Evolutionary conservation across 2,329 filamentous ascomycete species (phyloP).

Genomic region (Colletotrichum sp.): DNA sequence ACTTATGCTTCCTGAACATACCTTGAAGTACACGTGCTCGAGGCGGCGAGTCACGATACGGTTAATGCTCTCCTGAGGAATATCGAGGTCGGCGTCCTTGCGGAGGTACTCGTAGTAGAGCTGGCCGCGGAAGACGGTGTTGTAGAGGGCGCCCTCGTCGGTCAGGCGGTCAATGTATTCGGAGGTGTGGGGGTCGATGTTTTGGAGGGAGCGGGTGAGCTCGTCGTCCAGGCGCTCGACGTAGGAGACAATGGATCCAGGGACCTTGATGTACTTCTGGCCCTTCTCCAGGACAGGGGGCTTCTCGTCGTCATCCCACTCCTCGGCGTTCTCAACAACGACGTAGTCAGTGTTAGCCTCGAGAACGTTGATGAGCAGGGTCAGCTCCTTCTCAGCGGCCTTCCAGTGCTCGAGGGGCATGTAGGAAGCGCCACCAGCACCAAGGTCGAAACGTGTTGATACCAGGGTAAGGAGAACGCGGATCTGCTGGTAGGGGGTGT

Average conservation of each 20-base stretch:
- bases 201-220: conserved; percentile 94
- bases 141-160: conserved; percentile 90
- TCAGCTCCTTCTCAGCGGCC: conserved; percentile 86
- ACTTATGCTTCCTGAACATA: conserved; percentile 36
- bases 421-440: conserved; percentile 75
- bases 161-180: conserved; percentile 96
- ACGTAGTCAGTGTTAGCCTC: conserved; percentile 82
- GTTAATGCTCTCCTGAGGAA: conserved; percentile 87
- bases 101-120: conserved; percentile 87
- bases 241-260: conserved; percentile 93
- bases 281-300: conserved; percentile 74
- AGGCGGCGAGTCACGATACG: conserved; percentile 91
- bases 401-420: conserved; percentile 99
- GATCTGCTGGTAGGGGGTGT: conserved; percentile 91
- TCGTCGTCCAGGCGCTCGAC: conserved; percentile 96
- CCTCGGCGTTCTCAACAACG: conserved; percentile 89
- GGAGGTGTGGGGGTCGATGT: conserved; percentile 96
- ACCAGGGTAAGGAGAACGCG: conserved; percentile 90
- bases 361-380: conserved; percentile 76
- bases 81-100: conserved; percentile 72
- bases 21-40: conserved; percentile 99
- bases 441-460: conserved; percentile 93
- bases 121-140: conserved; percentile 85
- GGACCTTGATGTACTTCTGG: conserved; percentile 86
- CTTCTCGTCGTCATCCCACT: conserved; percentile 99